Base-by-base conservation (phyloP, 1,284 basidiomycete species). In the Tranzscheliella williamsii region DNA sequence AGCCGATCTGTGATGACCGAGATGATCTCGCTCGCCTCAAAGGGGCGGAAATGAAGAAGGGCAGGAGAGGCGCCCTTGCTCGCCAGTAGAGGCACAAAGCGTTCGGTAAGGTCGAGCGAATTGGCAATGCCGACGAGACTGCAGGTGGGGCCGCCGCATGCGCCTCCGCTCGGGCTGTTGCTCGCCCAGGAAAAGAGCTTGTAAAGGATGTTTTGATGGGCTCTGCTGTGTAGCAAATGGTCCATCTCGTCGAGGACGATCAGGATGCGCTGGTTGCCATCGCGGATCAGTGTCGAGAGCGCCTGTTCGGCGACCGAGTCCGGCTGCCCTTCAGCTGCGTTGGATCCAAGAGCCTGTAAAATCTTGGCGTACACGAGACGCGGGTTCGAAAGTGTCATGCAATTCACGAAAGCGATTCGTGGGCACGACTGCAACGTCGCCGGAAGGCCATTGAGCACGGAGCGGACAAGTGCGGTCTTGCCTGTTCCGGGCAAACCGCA, bases 161-260 rank as follows among this genome's bases (percentile, higher is more conserved):
- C 38, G 16, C 42, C 38, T 20, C 24, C 27, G 21, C 32, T 23
- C n/a, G 34, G 16, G 23, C 36, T 24, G 26, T 18, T 26, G 49
- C 58, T 40, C 16, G 56, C 64, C 58, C 66, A 71, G 16, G 61
- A 70, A 33, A 80, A 78, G 42, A 80, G 67, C 24, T 72, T 60
- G 51, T 79, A 68, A 38, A 79, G 70, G n/a, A 80, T 56, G 47
- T 67, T 78, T 43, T 66, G 75, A 46, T 67, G 72, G 13, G 52
- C 69, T 17, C 45, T 68, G 11, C 66, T 62, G 35, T 71, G 68
- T 9, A 78, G 58, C 24, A 80, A 62, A 39, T 79, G 78, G 50
- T 80, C 80, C 53, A 80, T 78, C 62, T 81, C 80, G 56, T 81
- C 80, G 30, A 81, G 73, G 7, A 81, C 72, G 29, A 81, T 70